phyloP scores from a whole-genome alignment of 352 stramenopile species.

The Phytophthora hybrid region DNA sequence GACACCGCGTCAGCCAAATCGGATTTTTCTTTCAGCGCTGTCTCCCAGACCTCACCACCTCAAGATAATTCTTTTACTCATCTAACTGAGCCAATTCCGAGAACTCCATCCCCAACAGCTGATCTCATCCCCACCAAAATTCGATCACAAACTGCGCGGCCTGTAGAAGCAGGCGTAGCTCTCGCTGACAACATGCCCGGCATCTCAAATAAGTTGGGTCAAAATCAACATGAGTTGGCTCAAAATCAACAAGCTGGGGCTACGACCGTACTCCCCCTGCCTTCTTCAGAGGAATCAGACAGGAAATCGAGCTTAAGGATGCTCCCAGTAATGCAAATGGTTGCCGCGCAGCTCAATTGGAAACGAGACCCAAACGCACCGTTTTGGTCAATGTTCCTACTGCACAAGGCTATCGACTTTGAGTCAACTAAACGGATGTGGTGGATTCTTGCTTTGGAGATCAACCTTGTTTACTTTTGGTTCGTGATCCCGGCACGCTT shows the following conservation, averaged over 20 bases:
- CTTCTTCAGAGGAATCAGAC: background rate
- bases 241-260: constrained; percentile 11
- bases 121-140: background rate
- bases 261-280: background rate
- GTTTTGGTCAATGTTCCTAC: constrained; percentile 44
- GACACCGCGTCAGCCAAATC: background rate
- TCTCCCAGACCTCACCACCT: background rate
- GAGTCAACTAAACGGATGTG: constrained; percentile 51
- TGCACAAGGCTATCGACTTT: constrained; percentile 50
- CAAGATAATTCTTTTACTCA: background rate
- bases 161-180: background rate
- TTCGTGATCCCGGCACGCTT: constrained; percentile 55
- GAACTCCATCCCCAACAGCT: background rate
- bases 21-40: background rate
- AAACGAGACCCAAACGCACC: constrained; percentile 25
- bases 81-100: background rate
- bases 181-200: background rate
- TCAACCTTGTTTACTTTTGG: constrained; percentile 69
- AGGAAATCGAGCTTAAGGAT: constrained; percentile 35
- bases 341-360: constrained; percentile 22
- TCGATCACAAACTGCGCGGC: background rate
- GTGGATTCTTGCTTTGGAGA: constrained; percentile 58
- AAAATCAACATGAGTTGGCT: constrained; percentile 12
- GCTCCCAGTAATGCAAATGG: constrained; percentile 34
- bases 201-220: constrained; percentile 1